A percentile compares a stretch with the other conserved stretches of the same genome.
phyloP scores from a whole-genome alignment of 2,329 filamentous ascomycete species.

The Ophiostoma australiae region DNA sequence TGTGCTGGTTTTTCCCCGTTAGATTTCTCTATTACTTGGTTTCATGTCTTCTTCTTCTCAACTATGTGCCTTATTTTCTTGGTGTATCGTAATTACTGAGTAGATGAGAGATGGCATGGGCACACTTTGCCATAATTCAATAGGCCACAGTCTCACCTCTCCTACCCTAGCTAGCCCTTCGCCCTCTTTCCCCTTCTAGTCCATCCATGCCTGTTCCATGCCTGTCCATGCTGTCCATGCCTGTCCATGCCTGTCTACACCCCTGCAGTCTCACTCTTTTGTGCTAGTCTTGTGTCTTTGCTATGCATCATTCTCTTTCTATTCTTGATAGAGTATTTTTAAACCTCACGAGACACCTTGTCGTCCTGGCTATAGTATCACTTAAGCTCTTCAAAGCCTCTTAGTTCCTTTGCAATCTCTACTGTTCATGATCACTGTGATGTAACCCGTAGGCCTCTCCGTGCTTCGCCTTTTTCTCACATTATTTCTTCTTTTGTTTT shows the following conservation, averaged over 20 bases:
- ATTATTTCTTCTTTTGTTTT: neutral
- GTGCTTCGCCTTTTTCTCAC: neutral
- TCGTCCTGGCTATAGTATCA: neutral
- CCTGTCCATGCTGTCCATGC: neutral
- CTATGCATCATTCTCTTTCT: neutral
- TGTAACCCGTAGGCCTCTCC: neutral
- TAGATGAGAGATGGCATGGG: too few species aligned
- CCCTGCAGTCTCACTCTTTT: neutral
- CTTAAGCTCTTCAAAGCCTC: neutral
- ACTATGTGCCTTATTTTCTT: too few species aligned
- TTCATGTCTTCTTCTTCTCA: neutral
- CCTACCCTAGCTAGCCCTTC: neutral
- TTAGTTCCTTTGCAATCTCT: too few species aligned
- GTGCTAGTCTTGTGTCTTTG: neutral
- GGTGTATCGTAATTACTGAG: too few species aligned
- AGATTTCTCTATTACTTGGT: neutral
- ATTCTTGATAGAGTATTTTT: neutral
- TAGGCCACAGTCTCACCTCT: neutral
- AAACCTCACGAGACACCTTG: neutral
- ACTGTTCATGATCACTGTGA: neutral
- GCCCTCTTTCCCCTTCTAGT: neutral
- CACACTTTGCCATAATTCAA: too few species aligned
- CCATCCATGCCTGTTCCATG: too few species aligned
- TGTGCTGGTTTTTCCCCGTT: neutral
- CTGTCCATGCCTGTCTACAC: neutral